Base-by-base conservation (phyloP, 768 basidiomycete genomes). In the Macrolepiota dolichaula region DNA sequence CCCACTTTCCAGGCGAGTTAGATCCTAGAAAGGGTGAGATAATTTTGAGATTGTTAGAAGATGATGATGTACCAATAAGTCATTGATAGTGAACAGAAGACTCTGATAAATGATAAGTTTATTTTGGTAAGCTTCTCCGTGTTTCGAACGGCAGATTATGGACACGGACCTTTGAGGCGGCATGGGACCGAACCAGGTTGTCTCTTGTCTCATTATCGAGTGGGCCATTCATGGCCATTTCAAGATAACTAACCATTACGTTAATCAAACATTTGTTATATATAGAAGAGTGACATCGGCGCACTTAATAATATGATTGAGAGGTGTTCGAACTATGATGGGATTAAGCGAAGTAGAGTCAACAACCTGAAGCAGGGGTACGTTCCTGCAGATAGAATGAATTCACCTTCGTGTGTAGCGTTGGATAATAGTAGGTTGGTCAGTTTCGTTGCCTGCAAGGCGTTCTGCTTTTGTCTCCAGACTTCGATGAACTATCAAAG, bases 261-360 rank as follows among this genome's bases (percentile, higher is more conserved):
- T 61, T 50, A 63, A 60, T 62, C 47, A 17, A 32, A 51, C 38
- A 7, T 53, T 51, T 10, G 29, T 38, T n/a, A 35, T 19, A 59
- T 51, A 32, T 29, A 40, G 51, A 27, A 12, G 52, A 40, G n/a
- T 29, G 36, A 32, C 27, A 37, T 2, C 67, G 27, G 50, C 81
- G 38, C 60, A 86, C 85, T 92, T 92, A 72, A 94, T 92, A 65
- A 93, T 92, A 67, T 92, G 89, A 66, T 92, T 90, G 58, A 91
- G 68, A 6, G 90, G 88, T 2, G 89, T 91, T 25, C 89, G 84
- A 4, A 90, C 89, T 87, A 46, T 13, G 19, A 17, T 32, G 38
- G 38, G 35, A 22, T n/a, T 32, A 44, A n/a, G 12, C 37, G 22
- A 32, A 51, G 40, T 12, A 53, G 7, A 17, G 19, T 44, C 42